A percentile compares a stretch with the other conserved stretches of the same genome.
Evolutionary conservation across 768 basidiomycete species (phyloP).

Genomic region (Podaxis sp.): DNA sequence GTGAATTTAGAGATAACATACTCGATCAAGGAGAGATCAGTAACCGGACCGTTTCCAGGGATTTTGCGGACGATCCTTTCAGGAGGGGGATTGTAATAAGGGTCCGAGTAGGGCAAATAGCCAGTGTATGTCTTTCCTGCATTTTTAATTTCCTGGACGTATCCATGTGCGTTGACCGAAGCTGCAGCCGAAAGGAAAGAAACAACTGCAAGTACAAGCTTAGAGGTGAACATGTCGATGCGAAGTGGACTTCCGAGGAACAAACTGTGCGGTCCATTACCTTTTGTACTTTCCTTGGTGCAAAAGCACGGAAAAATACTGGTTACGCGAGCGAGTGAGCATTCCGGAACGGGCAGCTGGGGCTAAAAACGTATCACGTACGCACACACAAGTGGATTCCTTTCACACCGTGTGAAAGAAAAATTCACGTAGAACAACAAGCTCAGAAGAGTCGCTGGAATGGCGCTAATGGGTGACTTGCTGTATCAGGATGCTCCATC

Average conservation of each 20-base stretch:
- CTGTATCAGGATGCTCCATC: too few species aligned
- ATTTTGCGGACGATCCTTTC: slow-evolving; percentile 36
- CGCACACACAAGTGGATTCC: background rate
- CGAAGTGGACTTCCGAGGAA: background rate
- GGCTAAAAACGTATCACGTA: background rate
- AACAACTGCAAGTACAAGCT: background rate
- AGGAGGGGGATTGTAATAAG: slow-evolving; percentile 32
- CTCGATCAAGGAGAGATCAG: slow-evolving; percentile 35
- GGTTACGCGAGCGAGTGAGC: background rate
- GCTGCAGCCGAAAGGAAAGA: slow-evolving; percentile 11
- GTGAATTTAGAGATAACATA: slow-evolving; percentile 2
- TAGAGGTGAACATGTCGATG: background rate
- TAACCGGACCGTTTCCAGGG: slow-evolving; percentile 37
- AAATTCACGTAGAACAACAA: background rate
- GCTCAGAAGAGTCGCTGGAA: too few species aligned
- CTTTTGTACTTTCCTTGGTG: background rate
- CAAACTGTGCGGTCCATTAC: background rate
- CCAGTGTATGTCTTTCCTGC: slow-evolving; percentile 32
- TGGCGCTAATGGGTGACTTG: too few species aligned
- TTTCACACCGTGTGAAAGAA: background rate
- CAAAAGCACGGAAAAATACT: background rate
- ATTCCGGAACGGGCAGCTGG: background rate
- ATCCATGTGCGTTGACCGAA: slow-evolving; percentile 31
- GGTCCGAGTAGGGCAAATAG: slow-evolving; percentile 35
- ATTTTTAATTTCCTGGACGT: slow-evolving; percentile 34